Evolutionary conservation across 805 yeast genomes (phyloP), one percentile per base, ranked within the genome.

Genomic region (Zygosaccharomyces bailii): DNA sequence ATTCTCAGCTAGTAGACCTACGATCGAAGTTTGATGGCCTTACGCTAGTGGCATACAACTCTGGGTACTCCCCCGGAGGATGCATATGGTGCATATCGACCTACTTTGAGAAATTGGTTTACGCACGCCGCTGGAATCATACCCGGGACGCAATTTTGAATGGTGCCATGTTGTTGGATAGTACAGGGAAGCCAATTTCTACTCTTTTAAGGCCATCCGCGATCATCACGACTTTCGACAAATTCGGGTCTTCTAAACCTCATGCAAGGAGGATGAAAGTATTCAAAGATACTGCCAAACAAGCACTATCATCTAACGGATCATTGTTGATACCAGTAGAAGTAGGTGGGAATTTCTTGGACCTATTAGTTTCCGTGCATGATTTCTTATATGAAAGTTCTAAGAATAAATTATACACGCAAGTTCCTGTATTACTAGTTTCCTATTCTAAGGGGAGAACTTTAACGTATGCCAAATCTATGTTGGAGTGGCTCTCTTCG

Each of bases 401-500:
- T 68, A 50, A 73, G 70, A 74, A 20, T 16, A 44, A 57, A 29
- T 52, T 31, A 37, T 55, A 43, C 40, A 60, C 63, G 4, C 71
- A 72, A 25, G 75, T 82, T 9, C 96, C 96, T 0, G 80, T 93
- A 7, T 69, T 86, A 25, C 73, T 88, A 45, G 67, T 86, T n/a
- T 80, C 95, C 2, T 82, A 80, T 55, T 81, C 89, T 0, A 95
- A 93, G 19, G 79, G 88, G 2, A 80, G 91, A 56, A 74, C 84
- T 3, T 64, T 93, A 45, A 76, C 84, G 19, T 87, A 85, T 59
- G 96, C 97, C 0, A 78, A 87, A 10, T 84, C 89, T 44, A 85
- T 93, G 83, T 67, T 91, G 21, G 99, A 93, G 68, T 93, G 98
- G 98, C 84, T 93, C 89, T 81, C 95, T 0, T 78, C 91, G 0